Base-by-base conservation (phyloP, 1,284 basidiomycete genomes). In the Cutaneotrichosporon sp. region DNA sequence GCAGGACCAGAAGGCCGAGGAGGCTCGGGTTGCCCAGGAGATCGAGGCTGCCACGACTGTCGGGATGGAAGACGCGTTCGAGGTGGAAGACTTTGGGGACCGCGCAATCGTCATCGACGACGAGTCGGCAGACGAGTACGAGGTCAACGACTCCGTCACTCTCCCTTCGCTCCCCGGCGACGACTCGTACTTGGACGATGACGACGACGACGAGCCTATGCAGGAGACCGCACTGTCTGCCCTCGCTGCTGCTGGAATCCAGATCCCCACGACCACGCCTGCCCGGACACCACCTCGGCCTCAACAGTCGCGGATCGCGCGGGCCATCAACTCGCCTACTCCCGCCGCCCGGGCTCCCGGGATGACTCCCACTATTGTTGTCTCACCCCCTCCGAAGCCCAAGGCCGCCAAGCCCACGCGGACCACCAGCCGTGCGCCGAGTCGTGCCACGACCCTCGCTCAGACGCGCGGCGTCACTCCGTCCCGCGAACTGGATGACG, bases 131-230 rank as follows among this genome's bases (percentile, higher is more conserved):
- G 65, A 61, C 26, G 68, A 71, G 34, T 69, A 73, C 36, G 65
- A 62, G 30, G 65, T 62, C 32, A 65, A 72, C 60, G 72, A 70
- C 38, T 60, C 59, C 1, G 56, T 62, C 21, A 52, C 51, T 14
- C 61, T 70, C 10, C 68, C 67, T 3, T 68, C 67, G 5, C 63
- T 71, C 9, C 70, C 68, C 2, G 52, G 52, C 14, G 62, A 63
- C 9, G 61, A 65, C 61, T 58, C 60, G 38, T 64, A 58, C 11
- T 57, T 62, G 53, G 65, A 69, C 34, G 65, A 66, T 6, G 65
- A 59, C 11, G 65, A 66, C 47, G 65, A 66, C 51, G 59, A 53
- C 51, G 59, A 63, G 26, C 58, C 61, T n/a, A 42, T 58, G 49
- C 36, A 56, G 36, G 55, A 21, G 22, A 53, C 52, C n/a, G 57